Conservation (phyloP, 805 yeast genomes). For the Naumovozyma castellii region DNA sequence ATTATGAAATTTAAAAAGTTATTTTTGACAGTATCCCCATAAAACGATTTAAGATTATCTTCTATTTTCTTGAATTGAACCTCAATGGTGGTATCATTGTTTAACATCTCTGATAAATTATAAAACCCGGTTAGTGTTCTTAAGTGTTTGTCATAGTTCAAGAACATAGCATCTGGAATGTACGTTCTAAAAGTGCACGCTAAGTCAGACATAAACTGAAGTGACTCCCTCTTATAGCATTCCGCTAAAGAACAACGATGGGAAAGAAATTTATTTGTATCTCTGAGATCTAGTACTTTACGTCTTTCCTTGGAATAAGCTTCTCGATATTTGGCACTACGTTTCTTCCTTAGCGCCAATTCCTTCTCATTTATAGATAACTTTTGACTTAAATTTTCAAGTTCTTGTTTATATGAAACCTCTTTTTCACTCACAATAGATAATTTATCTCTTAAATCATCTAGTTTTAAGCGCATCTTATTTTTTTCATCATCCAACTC, state of each 20-base stretch:
- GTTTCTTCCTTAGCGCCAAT: background rate
- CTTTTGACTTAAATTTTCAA: no score
- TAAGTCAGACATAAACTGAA: slow-evolving; percentile 24
- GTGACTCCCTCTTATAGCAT: slow-evolving; percentile 16
- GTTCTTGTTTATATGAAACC: no score
- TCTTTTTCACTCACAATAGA: no score
- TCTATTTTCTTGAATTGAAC: slow-evolving; percentile 2
- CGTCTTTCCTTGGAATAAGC: slow-evolving; percentile 20
- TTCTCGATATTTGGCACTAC: slow-evolving; percentile 8
- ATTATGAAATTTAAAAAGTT: slow-evolving; percentile 17
- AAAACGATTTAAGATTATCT: slow-evolving; percentile 6
- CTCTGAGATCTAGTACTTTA: slow-evolving; percentile 20
- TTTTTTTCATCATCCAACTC: no score
- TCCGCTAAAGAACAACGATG: slow-evolving; percentile 14
- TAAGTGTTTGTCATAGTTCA: slow-evolving; percentile 12
- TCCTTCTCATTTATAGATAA: no score
- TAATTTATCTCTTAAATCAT: no score
- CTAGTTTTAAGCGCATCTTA: no score
- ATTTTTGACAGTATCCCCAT: slow-evolving; percentile 15
- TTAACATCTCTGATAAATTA: background rate
- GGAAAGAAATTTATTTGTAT: slow-evolving; percentile 9
- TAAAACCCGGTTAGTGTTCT: slow-evolving; percentile 7
- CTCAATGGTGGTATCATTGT: background rate
- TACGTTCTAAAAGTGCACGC: slow-evolving; percentile 19
- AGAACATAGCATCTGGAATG: slow-evolving; percentile 12